Conservation (phyloP, 2,329 filamentous ascomycete species). For the Fusarium napiforme region DNA sequence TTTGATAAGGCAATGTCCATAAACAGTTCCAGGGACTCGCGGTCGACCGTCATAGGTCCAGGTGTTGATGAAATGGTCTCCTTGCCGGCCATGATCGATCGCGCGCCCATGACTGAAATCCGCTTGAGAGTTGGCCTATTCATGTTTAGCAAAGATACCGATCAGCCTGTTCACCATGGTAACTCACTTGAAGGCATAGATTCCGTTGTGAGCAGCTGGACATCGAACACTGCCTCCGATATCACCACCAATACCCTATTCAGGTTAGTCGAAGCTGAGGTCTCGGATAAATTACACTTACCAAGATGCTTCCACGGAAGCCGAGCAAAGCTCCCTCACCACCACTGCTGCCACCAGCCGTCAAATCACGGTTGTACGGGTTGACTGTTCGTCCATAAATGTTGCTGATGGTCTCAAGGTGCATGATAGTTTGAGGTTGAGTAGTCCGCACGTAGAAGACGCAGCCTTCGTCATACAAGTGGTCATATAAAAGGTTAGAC, state of each 20-base stretch:
- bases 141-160: background rate
- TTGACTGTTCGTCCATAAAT: conserved; percentile 72
- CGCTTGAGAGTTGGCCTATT: conserved; percentile 48
- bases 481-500: conserved; percentile 48
- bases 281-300: background rate
- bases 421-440: conserved; percentile 67
- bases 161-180: accelerated
- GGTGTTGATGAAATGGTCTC: conserved; percentile 50
- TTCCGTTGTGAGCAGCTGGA: conserved; percentile 50
- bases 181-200: conserved; percentile 50
- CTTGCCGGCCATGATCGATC: conserved; percentile 47
- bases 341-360: conserved; percentile 72
- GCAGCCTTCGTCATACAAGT: conserved; percentile 46
- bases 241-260: conserved; percentile 54
- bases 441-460: conserved; percentile 72
- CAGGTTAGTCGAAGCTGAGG: background rate
- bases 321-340: conserved; percentile 60
- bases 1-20: conserved; percentile 48
- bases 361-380: conserved; percentile 68
- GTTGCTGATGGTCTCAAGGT: conserved; percentile 71
- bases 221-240: conserved; percentile 55
- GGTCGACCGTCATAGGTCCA: conserved; percentile 50
- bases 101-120: conserved; percentile 44
- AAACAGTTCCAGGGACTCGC: conserved; percentile 50
- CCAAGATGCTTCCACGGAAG: conserved; percentile 54